Conservation (phyloP, 345 rosid species). For the Citrus trifoliata region DNA sequence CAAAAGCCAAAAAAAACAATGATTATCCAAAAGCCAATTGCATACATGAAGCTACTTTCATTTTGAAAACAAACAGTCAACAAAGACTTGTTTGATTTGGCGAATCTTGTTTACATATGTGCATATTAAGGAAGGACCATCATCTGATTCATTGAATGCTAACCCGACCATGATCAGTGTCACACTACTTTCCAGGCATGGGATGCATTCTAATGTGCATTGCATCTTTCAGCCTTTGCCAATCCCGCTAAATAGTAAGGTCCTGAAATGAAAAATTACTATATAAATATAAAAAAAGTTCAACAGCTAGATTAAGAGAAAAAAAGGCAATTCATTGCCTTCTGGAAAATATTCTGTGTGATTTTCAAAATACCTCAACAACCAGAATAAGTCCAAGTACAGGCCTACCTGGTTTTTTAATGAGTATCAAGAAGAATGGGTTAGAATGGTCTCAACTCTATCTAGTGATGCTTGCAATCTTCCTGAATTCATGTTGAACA, state of each 20-base stretch:
- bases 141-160: neutral
- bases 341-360: neutral
- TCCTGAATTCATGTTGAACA: slow-evolving; percentile 86
- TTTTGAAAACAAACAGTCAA: neutral
- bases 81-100: neutral
- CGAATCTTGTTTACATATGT: neutral
- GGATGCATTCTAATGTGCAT: neutral
- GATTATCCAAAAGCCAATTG: neutral
- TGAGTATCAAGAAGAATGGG: slow-evolving; percentile 31
- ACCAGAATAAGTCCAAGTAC: neutral
- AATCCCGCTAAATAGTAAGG: neutral
- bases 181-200: neutral
- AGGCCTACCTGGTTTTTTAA: slow-evolving; percentile 9
- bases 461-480: slow-evolving; percentile 79
- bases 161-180: neutral
- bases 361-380: neutral
- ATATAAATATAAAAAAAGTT: neutral
- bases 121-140: neutral
- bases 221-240: neutral
- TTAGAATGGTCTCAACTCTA: slow-evolving; percentile 75
- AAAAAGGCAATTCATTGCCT: neutral
- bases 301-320: neutral
- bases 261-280: neutral
- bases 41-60: neutral
- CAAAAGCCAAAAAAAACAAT: neutral